Evolutionary conservation across 2,329 filamentous ascomycete genomes (phyloP), one percentile per base, ranked within the genome.

Genomic region (Pyrenophora teres): DNA sequence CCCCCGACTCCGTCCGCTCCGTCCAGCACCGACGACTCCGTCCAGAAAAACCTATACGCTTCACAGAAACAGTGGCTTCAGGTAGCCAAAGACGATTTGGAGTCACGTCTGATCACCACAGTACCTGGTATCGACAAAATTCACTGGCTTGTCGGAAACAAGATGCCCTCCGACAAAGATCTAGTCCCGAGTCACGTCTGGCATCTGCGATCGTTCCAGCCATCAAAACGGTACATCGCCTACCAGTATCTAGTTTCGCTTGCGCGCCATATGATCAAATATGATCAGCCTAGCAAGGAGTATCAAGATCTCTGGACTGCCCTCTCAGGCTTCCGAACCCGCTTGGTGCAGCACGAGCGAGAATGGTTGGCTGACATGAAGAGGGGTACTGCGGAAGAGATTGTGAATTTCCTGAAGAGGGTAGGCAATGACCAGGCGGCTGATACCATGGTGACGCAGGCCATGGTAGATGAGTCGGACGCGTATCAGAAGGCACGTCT

Each of bases 101-200:
- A 37, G 23, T 13, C 9, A 1, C 9, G 0, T 13, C 1, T 2
- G 0, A 25, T 27, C n/a, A 18, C 15, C 2, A 6, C 12, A 2
- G 2, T 44, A 1, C 46, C 46, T 6, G 39, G 23, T 2, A 49
- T 49, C 12, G 3, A 6, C 4, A 1, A 5, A 0, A 1, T 23
- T 1, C 12, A 30, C 23, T 39, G 39, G 12, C 25, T 31, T 5
- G 0, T 41, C 6, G 45, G 30, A 8, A n/a, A 5, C 5, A 2
- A 12, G 1, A 13, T 10, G 9, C 6, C 30, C 5, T 6, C 4
- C 0, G 3, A 21, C 12, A 13, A 19, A 3, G 9, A 19, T 15
- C 33, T 46, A 3, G 25, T 43, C 1, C 46, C 46, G 1, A 21
- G 33, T n/a, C 32, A 38, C 2, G 12, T 49, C 9, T 49, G 46